Evolutionary conservation across 306 rosid species (phyloP), one percentile per base, ranked within the genome.

Genomic region (Senna tora): DNA sequence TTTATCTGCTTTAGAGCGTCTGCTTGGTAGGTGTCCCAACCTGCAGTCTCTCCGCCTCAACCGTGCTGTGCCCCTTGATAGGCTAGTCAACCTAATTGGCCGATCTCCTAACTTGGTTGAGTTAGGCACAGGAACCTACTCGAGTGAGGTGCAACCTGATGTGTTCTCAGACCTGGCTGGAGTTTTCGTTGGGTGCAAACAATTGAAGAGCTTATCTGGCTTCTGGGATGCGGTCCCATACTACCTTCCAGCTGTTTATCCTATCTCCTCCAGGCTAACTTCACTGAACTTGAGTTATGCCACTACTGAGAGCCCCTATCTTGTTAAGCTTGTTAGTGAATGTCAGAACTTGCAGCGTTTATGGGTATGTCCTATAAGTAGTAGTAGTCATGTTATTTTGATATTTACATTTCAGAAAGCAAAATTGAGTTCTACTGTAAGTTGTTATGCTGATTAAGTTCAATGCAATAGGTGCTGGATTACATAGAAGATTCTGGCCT

Each of bases 401-500:
- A 19, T 76, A 14, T 74, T 64, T 49, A 22, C 51, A 54, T 75
- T 32, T 50, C 47, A n/a, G 68, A 70, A 70, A 59, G 70, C 60
- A 15, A 62, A 33, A 47, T 34, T 22, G 67, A 64, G 59, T 64
- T 73, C 32, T 21, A 21, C 28, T 60, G 34, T 61, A 39, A 34
- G 49, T 75, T 75, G 30, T 17, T 25, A 38, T 76, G 65, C 85
- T 88, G 78, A 84, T 62, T 38, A 51, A 57, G 73, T 65, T 53
- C 30, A n/a, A 67, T 77, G 67, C 47, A 69, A 34, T 80, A 94
- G 99, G 99, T 94, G 49, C 73, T 94, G 87, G 99, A 94, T 86
- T 86, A 82, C 85, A 91, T 94, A 36, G 99, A 94, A 80, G 99
- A 94, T 80, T 69, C 43, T 10, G 99, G 99, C 28, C 99, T 94